Base-by-base conservation (phyloP, 768 basidiomycete genomes). In the Cubamyces sp. region DNA sequence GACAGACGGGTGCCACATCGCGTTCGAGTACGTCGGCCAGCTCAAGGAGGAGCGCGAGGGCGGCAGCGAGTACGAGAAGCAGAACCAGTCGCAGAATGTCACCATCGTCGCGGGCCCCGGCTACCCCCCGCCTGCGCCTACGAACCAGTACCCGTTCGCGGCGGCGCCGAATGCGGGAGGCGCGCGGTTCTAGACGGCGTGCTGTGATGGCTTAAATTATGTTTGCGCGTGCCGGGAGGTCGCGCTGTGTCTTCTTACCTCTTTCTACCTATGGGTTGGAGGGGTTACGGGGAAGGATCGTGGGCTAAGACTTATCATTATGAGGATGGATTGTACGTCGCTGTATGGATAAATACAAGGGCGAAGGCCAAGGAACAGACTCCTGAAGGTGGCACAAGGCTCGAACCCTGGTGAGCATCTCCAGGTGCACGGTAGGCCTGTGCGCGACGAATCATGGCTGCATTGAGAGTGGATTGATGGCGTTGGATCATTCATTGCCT, bases 21-120 rank as follows among this genome's bases (percentile, higher is more conserved):
- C 84, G 15, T 76, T 77, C 55, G 75, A 79, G 69, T 86, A 86
- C 64, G 78, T 80, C 25, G 76, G 79, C 26, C 84, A 87, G 70
- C 75, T 86, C 28, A 74, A 76, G 57, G 83, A 86, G 45, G 83
- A 87, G 70, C 73, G 26, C 14, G 48, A 77, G 58, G 68, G 51
- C 14, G 48, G 23, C 54, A 11, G 41, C 26, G 64, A 65, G 34
- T 12, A 23, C 46, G 66, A 66, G 59, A 63, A 68, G 50, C 54
- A 61, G 56, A 39, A 7, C 39, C 30, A 39, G 57, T 52, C 51
- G 64, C 37, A 45, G 55, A 60, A 60, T 41, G 64, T 68, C n/a
- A 58, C 60, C 25, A 65, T 70, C 28, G 65, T 69, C 42, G 59
- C 63, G 40, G 65, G 64, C 34, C 12, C 57, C 40, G 64, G 65